Evolutionary conservation across 2,329 filamentous ascomycete genomes (phyloP).

Genomic region (Lecanicillium sp.): DNA sequence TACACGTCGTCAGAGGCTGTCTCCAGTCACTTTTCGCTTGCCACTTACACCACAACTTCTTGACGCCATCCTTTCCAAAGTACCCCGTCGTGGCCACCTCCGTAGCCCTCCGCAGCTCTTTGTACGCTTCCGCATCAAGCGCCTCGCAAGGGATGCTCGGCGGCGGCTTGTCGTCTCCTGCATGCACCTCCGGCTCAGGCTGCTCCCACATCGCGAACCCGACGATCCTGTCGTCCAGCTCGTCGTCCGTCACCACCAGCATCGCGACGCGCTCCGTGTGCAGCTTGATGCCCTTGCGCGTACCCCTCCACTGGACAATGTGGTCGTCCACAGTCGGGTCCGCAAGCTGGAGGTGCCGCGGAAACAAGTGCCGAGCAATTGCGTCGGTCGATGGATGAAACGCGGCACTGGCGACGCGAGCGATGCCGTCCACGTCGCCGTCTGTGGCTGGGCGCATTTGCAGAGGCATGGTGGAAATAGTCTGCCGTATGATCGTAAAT

Average conservation of each 20-base stretch:
- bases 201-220: slow-evolving; percentile 20
- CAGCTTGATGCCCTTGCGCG: slow-evolving; percentile 15
- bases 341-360: slow-evolving; percentile 14
- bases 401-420: slow-evolving; percentile 19
- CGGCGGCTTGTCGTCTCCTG: slow-evolving; percentile 8
- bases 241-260: slow-evolving; percentile 18
- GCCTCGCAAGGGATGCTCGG: slow-evolving; percentile 5
- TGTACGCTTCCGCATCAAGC: slow-evolving; percentile 16
- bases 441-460: slow-evolving; percentile 20
- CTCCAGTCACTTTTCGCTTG: neutral
- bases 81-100: slow-evolving; percentile 7
- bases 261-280: slow-evolving; percentile 13
- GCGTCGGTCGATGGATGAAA: slow-evolving; percentile 19
- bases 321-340: slow-evolving; percentile 1
- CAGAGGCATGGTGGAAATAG: too few species aligned
- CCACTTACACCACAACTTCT: slow-evolving; percentile 17
- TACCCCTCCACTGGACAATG: slow-evolving; percentile 14
- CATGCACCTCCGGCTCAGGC: slow-evolving; percentile 8
- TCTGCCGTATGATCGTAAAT: too few species aligned
- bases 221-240: slow-evolving; percentile 14
- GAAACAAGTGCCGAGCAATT: slow-evolving; percentile 17
- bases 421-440: slow-evolving; percentile 22
- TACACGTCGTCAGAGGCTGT: neutral
- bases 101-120: slow-evolving; percentile 11
- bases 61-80: slow-evolving; percentile 16